These are phyloP conservation scores for Rhytidiadelphus loreus DNA, from an alignment of 225 moss, liverwort and hornwort genomes.

Conservation along the genomic window DNA sequence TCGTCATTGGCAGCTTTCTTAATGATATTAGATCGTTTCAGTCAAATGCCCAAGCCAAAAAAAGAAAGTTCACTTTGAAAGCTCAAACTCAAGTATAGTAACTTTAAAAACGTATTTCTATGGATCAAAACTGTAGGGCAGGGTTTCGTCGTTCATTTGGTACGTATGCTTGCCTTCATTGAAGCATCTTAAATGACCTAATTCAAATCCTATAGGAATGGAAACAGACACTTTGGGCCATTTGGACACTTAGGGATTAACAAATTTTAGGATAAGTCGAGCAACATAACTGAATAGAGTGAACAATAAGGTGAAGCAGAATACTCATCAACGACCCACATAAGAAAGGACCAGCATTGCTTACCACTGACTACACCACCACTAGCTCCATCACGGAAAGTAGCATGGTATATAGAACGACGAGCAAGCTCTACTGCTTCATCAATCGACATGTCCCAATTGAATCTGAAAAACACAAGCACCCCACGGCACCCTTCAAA, in stretches of 20 bases:
- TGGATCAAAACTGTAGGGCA: not conserved
- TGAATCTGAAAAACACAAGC: constrained; percentile 34
- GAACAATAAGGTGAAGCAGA: not conserved
- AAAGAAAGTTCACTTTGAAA: not conserved
- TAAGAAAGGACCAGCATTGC: not conserved
- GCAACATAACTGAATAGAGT: not conserved
- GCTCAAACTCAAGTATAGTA: not conserved
- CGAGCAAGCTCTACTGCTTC: constrained; percentile 92
- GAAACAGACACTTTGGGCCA: not conserved
- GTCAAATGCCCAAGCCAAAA: not conserved
- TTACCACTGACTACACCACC: constrained; percentile 91
- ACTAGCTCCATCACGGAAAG: constrained; percentile 89
- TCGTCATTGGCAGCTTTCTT: not conserved
- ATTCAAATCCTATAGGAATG: not conserved
- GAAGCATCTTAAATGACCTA: not conserved
- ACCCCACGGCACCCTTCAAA: not conserved
- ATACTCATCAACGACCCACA: not conserved
- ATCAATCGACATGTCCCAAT: constrained; percentile 72
- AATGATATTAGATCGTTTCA: not conserved
- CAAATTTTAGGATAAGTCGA: not conserved
- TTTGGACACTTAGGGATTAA: not conserved
- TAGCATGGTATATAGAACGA: constrained; percentile 84
- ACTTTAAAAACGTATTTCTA: not conserved
- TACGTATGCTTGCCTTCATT: not conserved
- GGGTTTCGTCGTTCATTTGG: not conserved